Base-by-base conservation (phyloP, 129 eudicot genomes). In the Flaveria robusta region DNA sequence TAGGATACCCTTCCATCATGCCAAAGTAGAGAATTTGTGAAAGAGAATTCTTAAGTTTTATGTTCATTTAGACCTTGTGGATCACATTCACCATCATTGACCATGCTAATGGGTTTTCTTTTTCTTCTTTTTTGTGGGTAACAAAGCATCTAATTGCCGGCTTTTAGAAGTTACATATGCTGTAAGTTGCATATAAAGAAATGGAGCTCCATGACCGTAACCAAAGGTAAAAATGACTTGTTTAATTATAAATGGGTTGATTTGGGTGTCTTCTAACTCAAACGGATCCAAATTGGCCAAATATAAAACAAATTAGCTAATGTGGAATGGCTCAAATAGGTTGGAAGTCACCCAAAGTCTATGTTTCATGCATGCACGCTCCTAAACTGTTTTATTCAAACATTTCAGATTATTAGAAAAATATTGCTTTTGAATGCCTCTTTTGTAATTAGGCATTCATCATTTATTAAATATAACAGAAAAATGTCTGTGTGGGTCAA, bases 61-160 rank as follows among this genome's bases (percentile, higher is more conserved):
- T 34, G 5, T 19, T 37, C 50, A 39, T 37, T 49, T 8, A 66
- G 37, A 37, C 29, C 26, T 37, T n/a, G 71, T 9, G 71, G 7
- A 66, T 46, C 69, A 66, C 26, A 39, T 66, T 37, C 14, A 66
- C 26, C 24, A 4, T 39, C 51, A 66, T 18, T 34, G 71, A 66
- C 10, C 46, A 4, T 37, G 26, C 49, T 18, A n/a, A 52, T n/a
- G 8, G 47, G 69, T 7, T 64, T 66, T 66, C 50, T 34, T 34
- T 65, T 65, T 16, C 39, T 34, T 34, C 7, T 34, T 31, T 31
- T 5, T 19, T 54, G 24, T 19, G 13, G 26, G 60, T 54, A 54
- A 19, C 9, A 54, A 12, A 19, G 26, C 11, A 54, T 54, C 24
- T 54, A 19, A 54, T 54, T 54, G 18, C 24, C 24, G 18, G 11